Base-by-base conservation (phyloP, 768 basidiomycete genomes). In the Podaxis pistillaris region DNA sequence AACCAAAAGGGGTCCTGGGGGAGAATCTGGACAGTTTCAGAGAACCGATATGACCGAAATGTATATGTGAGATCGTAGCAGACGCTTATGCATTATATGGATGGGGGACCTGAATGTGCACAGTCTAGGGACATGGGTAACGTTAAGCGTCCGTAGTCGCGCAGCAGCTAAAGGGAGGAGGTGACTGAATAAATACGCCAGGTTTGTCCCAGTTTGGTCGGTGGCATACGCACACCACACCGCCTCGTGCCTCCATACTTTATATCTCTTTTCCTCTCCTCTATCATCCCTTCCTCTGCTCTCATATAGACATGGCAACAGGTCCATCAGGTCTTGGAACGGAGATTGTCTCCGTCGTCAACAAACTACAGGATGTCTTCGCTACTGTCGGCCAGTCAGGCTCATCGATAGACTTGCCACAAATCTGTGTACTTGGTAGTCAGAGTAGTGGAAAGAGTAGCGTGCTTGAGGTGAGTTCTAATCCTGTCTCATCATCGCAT, bases 361-460 rank as follows among this genome's bases (percentile, higher is more conserved):
- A 94, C 83, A 94, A 91, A 71, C 88, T 94, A 50, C 93, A 94
- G 74, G 93, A 94, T 80, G 93, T 93, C 67, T 94, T 94, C 75
- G 83, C 86, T 40, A 87, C 93, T 17, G 89, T 94, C 65, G 93
- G 93, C 69, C 85, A 89, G 24, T 87, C 84, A 54, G 86, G 87
- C 58, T 80, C 88, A 38, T 83, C 85, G 75, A 91, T 94, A 83
- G 93, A 94, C 84, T 80, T 94, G 61, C 93, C 93, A 13, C 93
- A 94, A 79, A 94, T 94, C 73, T 94, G 93, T 69, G 93, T 94
- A 54, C 82, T 94, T 17, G 93, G 93, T 36, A 92, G 91, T 77
- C 93, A 94, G 74, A 94, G 93, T 78, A 93, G 92, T 69, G 93
- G 93, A 62, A 94, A 94, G 82, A 94, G 93, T 82, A 92, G 90